Evolutionary conservation across 2,329 filamentous ascomycete genomes (phyloP), one percentile per base, ranked within the genome.

Genomic region (Nectriaceae sp.): DNA sequence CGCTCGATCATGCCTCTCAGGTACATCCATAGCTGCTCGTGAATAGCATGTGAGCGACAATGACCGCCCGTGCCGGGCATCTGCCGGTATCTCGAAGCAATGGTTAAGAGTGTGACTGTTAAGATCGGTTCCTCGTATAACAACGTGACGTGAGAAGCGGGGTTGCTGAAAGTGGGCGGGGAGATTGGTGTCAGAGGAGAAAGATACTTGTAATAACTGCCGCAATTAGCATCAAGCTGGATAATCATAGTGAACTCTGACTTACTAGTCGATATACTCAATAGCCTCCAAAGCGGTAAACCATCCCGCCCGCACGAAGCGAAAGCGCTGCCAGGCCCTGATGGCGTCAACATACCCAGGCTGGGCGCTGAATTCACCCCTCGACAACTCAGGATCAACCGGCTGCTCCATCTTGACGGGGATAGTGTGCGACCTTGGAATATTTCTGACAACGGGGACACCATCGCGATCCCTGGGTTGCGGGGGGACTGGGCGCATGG

Each of bases 281-380:
- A 97, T 92, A 19, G 90, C 93, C 70, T 99, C 94, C 56, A 89
- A 85, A 1, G 93, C 89, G 0, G 91, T 96, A 67, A 99, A 94
- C 93, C 93, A 97, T 10, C 94, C 94, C 8, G 91, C 91, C 45
- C 91, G 85, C n/a, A 97, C 93, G 65, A 97, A 97, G 37, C 92
- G 86, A 67, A 97, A 92, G 54, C 90, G 80, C 2, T 87, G 84
- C 94, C 94, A 99, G n/a, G 90, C 88, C 61, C 84, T 85, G 50
- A 96, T 73, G 1, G 92, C 92, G 49, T 88, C 83, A 36, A 80
- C 73, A 58, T 85, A 85, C 42, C 84, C 77, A 22, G 77, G 73
- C 53, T 83, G 75, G 42, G 72, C 57, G 53, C 75, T 68, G 53
- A 75, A 60, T 48, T 74, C 70, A 35, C 75, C 60, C 55, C 74